Base-by-base conservation (phyloP, 116 monocot genomes). In the Papilionanthe hybrid region DNA sequence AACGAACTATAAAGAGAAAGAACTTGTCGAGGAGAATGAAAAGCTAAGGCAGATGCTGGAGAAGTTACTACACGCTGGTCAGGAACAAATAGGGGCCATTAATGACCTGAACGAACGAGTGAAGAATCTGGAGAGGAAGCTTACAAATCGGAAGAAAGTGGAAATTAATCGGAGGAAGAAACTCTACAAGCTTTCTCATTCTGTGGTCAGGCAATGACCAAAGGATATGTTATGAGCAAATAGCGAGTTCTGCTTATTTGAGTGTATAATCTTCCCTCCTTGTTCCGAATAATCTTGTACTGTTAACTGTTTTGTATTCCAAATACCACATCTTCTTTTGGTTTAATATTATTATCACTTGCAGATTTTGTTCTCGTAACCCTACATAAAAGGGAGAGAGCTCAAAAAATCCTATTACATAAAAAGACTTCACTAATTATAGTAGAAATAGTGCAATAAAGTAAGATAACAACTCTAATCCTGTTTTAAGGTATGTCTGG, bases 41-140 rank as follows among this genome's bases (percentile, higher is more conserved):
- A 86, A 82, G 55, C 78, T 93, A 42, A 88, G 80, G 78, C 78
- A 71, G 47, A 83, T 84, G 83, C 56, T 93, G 42, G 82, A 90
- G 65, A 87, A 77, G 28, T 80, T 93, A 32, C 76, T 93, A 27
- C 67, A 80, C 1, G 79, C 87, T 1, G 93, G 89, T 7, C 85
- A 82, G 19, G 55, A 85, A 19, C 90, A 93, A 58, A 27, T 89
- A 50, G 83, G 22, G 11, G 79, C 78, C 5, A 87, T 93, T 50
- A 76, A 81, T 7, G 75, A 75, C 11, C 81, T 93, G 22, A 90
- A 77, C 50, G 81, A 72, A 19, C 86, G 91, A 77, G 90, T 93
- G 28, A 84, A 79, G 79, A 72, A 81, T 7, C 60, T 93, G 67
- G 93, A 93, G 78, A 88, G 44, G 44, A 90, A 79, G 78, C 25